Conservation (phyloP, 1,284 basidiomycete species). For the Ustilago curta region DNA sequence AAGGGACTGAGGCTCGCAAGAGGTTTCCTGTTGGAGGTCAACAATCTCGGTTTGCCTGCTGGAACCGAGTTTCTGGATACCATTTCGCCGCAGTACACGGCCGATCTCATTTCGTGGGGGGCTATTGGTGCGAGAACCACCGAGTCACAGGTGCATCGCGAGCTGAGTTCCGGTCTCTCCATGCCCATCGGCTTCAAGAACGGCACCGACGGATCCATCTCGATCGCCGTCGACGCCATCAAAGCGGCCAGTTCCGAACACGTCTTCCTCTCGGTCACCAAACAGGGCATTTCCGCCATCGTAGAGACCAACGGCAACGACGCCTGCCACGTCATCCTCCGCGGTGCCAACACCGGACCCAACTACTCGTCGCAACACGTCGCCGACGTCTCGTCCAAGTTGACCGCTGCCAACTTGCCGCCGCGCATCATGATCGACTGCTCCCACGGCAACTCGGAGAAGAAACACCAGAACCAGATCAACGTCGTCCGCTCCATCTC, state of each 20-base stretch:
- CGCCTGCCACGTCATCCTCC: constrained; percentile 67
- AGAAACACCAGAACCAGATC: constrained; percentile 75
- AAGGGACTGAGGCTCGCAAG: constrained; percentile 92
- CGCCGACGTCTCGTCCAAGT: constrained; percentile 44
- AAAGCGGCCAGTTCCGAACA: constrained; percentile 89
- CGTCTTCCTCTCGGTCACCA: constrained; percentile 97
- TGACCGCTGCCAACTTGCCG: constrained; percentile 50
- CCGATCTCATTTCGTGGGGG: constrained; percentile 95
- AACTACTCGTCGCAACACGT: constrained; percentile 65
- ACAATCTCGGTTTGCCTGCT: constrained; percentile 70
- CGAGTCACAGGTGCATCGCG: constrained; percentile 93
- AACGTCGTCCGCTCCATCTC: constrained; percentile 74
- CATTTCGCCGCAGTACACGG: constrained; percentile 91
- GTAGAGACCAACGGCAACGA: constrained; percentile 69
- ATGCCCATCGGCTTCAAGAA: constrained; percentile 87
- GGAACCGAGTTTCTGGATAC: constrained; percentile 75
- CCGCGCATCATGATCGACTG: constrained; percentile 76
- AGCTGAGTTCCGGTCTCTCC: constrained; percentile 83
- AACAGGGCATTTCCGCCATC: constrained; percentile 76
- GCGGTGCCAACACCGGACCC: constrained; percentile 67
- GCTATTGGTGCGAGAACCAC: constrained; percentile 84
- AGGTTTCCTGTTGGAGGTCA: constrained; percentile 79
- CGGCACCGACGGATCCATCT: constrained; percentile 70
- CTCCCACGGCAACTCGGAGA: constrained; percentile 79
- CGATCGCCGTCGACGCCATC: constrained; percentile 91